A percentile compares a stretch with the other conserved stretches of the same genome.
These are phyloP conservation scores for Chlamydomonas reinhardtii DNA, from an alignment of 163 green algal genomes.

Conservation along the genomic window DNA sequence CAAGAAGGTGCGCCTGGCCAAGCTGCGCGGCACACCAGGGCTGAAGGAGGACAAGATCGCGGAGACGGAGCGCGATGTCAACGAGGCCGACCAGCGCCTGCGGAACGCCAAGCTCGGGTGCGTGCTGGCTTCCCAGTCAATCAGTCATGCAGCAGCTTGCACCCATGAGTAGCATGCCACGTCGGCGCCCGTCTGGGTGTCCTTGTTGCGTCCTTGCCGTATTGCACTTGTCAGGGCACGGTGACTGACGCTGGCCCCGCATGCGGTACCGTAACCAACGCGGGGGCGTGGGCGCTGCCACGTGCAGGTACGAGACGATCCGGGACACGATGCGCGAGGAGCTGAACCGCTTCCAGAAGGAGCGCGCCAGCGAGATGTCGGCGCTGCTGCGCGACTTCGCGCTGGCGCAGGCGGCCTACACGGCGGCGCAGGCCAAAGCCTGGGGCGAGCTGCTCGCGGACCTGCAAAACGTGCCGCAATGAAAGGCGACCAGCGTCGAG, in stretches of 20 bases:
- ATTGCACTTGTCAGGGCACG: too few relatives aligned
- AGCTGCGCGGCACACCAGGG: slow-evolving; percentile 83
- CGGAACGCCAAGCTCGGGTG: slow-evolving; percentile 72
- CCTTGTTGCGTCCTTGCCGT: too few relatives aligned
- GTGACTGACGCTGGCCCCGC: too few relatives aligned
- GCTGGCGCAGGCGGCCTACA: slow-evolving; percentile 66
- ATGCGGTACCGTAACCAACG: too few relatives aligned
- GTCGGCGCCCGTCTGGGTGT: too few relatives aligned
- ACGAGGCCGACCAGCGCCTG: slow-evolving; percentile 71
- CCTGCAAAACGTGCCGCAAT: slow-evolving; percentile 41
- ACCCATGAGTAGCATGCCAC: too few relatives aligned
- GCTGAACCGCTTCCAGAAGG: slow-evolving; percentile 87
- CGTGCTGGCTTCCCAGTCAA: slow-evolving; percentile 46
- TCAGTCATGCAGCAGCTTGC: too few relatives aligned
- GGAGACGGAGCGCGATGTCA: slow-evolving; percentile 84
- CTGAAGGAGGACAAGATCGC: slow-evolving; percentile 83
- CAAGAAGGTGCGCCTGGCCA: slow-evolving; percentile 78
- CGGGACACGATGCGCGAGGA: slow-evolving; percentile 79
- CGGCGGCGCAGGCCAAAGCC: slow-evolving; percentile 64
- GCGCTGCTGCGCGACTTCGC: slow-evolving; percentile 78
- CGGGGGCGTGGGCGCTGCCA: too few relatives aligned
- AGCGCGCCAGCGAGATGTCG: slow-evolving; percentile 79
- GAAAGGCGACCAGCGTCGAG: background rate
- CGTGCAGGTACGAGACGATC: slow-evolving; percentile 37
- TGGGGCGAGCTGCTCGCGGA: slow-evolving; percentile 60